Evolutionary conservation across 176 grass and related monocot genomes (phyloP).

Genomic region (Aegilops longissima): DNA sequence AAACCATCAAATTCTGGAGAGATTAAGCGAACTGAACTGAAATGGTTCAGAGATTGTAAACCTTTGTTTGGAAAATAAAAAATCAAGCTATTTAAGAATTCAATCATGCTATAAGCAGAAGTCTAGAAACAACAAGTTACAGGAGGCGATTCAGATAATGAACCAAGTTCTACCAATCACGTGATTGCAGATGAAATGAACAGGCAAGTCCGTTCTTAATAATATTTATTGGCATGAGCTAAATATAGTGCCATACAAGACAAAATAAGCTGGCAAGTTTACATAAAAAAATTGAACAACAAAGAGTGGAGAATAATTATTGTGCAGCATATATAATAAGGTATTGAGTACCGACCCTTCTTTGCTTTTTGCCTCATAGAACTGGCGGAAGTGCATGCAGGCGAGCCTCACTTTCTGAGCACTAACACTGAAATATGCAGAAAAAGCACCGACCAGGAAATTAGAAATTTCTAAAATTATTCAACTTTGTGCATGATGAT

Average conservation of each 20-base stretch:
- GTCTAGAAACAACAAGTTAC: not conserved
- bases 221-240: not conserved
- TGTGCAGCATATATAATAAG: not conserved
- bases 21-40: not conserved
- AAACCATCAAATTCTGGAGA: not conserved
- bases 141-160: not conserved
- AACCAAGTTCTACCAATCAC: not conserved
- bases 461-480: too few species aligned
- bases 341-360: slow-evolving; percentile 49
- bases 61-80: not conserved
- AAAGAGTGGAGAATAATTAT: not conserved
- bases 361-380: slow-evolving; percentile 59
- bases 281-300: not conserved
- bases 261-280: not conserved
- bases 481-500: too few species aligned
- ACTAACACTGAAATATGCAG: too few species aligned
- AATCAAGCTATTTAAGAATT: not conserved
- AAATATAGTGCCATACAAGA: not conserved
- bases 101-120: not conserved
- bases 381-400: too few species aligned
- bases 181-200: not conserved
- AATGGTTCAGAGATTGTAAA: not conserved
- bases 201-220: not conserved
- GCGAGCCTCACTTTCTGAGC: too few species aligned
- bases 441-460: too few species aligned